Conservation (phyloP, 179 eudicot species). For the Vitellaria paradoxa region DNA sequence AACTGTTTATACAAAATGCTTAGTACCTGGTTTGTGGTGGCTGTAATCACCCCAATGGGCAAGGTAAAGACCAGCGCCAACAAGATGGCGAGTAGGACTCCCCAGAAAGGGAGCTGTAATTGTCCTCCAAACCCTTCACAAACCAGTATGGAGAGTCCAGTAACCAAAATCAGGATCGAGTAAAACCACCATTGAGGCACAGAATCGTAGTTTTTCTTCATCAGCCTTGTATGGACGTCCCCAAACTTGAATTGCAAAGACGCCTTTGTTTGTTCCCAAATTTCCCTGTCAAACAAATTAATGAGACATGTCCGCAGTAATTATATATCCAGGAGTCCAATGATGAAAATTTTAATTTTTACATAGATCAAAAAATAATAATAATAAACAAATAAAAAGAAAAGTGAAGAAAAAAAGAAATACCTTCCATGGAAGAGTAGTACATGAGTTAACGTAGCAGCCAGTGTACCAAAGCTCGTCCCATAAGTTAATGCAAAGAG, state of each 20-base stretch:
- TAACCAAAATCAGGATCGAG: constrained; percentile 28
- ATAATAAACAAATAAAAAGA: no score
- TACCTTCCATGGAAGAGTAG: constrained; percentile 53
- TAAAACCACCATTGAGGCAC: constrained; percentile 62
- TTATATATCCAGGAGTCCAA: no score
- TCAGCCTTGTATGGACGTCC: constrained; percentile 45
- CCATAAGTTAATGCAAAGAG: constrained; percentile 40
- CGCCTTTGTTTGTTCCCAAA: constrained; percentile 45
- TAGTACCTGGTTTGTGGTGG: constrained; percentile 49
- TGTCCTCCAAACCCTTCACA: constrained; percentile 48
- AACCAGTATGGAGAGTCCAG: constrained; percentile 31
- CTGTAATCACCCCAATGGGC: constrained; percentile 45
- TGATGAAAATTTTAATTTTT: no score
- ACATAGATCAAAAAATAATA: no score
- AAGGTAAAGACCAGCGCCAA: constrained; percentile 44
- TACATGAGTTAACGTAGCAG: constrained; percentile 50
- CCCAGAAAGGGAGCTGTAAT: constrained; percentile 52
- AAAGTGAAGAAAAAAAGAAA: background rate
- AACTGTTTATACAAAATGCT: no score
- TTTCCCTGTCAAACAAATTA: constrained; percentile 23
- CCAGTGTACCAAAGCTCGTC: constrained; percentile 40
- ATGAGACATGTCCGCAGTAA: no score
- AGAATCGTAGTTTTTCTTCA: constrained; percentile 47
- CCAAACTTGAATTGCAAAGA: constrained; percentile 38
- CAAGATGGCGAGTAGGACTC: constrained; percentile 35